These are phyloP conservation scores for Aspergillus phoenicis DNA, from an alignment of 2,329 filamentous ascomycete genomes.

Conservation along the genomic window DNA sequence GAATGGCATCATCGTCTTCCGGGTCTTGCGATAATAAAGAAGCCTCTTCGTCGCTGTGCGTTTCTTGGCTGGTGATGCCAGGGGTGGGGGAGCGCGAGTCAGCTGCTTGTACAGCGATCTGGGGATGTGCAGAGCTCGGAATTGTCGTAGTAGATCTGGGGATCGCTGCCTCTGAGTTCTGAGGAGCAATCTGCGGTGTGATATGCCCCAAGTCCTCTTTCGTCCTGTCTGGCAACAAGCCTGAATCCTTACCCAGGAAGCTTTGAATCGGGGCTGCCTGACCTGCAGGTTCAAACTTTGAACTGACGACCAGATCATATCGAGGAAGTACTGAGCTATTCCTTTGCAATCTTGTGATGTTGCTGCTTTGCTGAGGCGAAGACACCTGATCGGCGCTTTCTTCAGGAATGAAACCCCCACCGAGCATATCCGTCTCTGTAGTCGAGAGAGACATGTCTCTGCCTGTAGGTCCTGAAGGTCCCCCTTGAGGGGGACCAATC, in stretches of 20 bases:
- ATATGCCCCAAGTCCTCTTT: background rate
- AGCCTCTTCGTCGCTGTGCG: constrained; percentile 46
- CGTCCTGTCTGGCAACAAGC: background rate
- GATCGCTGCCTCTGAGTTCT: constrained; percentile 18
- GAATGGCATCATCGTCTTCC: constrained; percentile 66
- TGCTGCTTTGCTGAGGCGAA: background rate
- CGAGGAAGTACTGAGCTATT: constrained; percentile 14
- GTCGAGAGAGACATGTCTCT: background rate
- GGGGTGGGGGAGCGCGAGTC: constrained; percentile 16
- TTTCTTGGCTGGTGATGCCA: constrained; percentile 25
- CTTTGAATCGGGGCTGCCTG: background rate
- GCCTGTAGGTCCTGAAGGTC: background rate
- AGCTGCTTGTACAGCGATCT: constrained; percentile 17
- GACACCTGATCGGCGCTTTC: background rate
- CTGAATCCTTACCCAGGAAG: background rate
- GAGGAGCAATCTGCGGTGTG: background rate
- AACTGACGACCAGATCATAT: constrained; percentile 37
- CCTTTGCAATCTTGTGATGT: background rate
- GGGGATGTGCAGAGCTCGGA: constrained; percentile 27
- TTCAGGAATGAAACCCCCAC: constrained; percentile 27
- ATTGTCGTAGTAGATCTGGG: constrained; percentile 25
- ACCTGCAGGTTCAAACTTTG: constrained; percentile 14
- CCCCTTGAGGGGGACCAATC: no score
- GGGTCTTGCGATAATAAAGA: constrained; percentile 64
- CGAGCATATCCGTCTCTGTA: constrained; percentile 13